A percentile compares a stretch with the other conserved stretches of the same genome.
Evolutionary conservation across 305 asterid species (phyloP).

Genomic region (Fraxinus latifolia): DNA sequence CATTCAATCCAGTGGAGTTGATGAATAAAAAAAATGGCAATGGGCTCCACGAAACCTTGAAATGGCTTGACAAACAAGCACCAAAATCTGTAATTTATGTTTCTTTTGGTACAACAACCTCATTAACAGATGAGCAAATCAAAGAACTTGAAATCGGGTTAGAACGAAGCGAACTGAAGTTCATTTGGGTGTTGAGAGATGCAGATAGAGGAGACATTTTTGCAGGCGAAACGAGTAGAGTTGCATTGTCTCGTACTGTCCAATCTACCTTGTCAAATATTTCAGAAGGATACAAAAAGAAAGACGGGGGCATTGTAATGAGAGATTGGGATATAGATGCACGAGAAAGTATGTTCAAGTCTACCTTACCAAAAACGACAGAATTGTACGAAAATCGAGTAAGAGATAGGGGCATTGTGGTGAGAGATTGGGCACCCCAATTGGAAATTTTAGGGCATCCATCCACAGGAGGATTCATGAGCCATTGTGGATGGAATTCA

Average conservation of each 20-base stretch:
- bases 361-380: background rate
- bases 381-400: background rate
- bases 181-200: constrained; percentile 37
- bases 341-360: background rate
- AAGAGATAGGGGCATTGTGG: constrained; percentile 13
- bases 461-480: constrained; percentile 37
- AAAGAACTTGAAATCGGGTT: constrained; percentile 29
- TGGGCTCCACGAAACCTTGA: constrained; percentile 18
- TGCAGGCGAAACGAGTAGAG: constrained; percentile 4
- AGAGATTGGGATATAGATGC: background rate
- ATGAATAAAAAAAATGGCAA: background rate
- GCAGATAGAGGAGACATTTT: constrained; percentile 29
- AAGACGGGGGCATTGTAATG: constrained; percentile 21
- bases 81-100: constrained; percentile 32
- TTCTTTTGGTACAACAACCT: constrained; percentile 32
- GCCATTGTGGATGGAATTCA: constrained; percentile 42
- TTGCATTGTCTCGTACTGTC: background rate
- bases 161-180: constrained; percentile 30
- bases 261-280: background rate
- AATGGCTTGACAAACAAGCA: constrained; percentile 39
- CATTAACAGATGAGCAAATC: constrained; percentile 27
- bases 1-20: background rate
- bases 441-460: constrained; percentile 31
- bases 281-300: constrained; percentile 31
- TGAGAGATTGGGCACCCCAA: constrained; percentile 41